A percentile compares a stretch with the other conserved stretches of the same genome.
phyloP scores from a whole-genome alignment of 2,329 filamentous ascomycete species.

The Fusarium kyushuense region DNA sequence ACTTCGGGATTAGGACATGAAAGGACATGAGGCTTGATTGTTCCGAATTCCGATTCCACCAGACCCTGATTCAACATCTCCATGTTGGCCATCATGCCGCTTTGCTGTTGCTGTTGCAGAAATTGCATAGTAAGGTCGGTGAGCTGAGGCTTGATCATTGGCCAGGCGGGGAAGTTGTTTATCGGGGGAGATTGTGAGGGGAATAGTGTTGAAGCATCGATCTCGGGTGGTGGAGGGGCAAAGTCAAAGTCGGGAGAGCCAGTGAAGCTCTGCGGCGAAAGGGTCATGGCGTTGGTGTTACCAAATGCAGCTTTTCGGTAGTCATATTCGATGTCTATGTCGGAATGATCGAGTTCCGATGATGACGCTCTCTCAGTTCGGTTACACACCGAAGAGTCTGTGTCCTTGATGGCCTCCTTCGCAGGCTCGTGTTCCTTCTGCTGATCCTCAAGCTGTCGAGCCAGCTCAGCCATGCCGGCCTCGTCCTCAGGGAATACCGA shows the following conservation, averaged over 20 bases:
- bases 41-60: slow-evolving; percentile 65
- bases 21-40: slow-evolving; percentile 67
- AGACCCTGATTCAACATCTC: slow-evolving; percentile 63
- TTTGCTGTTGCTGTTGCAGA: slow-evolving; percentile 58
- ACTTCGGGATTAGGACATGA: slow-evolving; percentile 65
- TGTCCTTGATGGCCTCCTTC: slow-evolving; percentile 47
- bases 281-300: slow-evolving; percentile 58
- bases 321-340: slow-evolving; percentile 67
- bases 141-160: slow-evolving; percentile 47
- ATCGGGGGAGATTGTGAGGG: slow-evolving; percentile 53
- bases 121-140: slow-evolving; percentile 55
- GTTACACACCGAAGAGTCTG: slow-evolving; percentile 42
- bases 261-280: slow-evolving; percentile 67
- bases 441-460: slow-evolving; percentile 64
- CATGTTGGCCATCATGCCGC: slow-evolving; percentile 58
- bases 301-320: slow-evolving; percentile 64
- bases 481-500: slow-evolving; percentile 72
- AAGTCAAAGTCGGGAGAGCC: slow-evolving; percentile 55
- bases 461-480: slow-evolving; percentile 67
- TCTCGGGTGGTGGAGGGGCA: slow-evolving; percentile 50
- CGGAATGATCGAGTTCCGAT: slow-evolving; percentile 67
- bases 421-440: slow-evolving; percentile 57
- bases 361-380: slow-evolving; percentile 64
- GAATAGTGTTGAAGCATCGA: slow-evolving; percentile 53
- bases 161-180: slow-evolving; percentile 51